Percentiles rank a stretch among this genome's conserved stretches.
Evolutionary conservation across 345 rosid genomes (phyloP).

Genomic region (Dimocarpus longan): DNA sequence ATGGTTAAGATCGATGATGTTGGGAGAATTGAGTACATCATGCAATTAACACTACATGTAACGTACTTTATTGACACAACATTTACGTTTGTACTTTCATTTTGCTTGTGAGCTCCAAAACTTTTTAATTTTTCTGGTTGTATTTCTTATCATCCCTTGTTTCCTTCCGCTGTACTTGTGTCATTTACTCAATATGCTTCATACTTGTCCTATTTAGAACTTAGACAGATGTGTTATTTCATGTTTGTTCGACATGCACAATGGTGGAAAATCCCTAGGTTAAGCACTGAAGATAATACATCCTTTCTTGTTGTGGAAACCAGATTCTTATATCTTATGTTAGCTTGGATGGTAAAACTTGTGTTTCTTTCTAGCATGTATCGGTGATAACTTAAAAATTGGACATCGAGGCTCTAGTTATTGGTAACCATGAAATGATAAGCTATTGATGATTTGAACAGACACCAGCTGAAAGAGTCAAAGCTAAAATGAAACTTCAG

Average conservation of each 20-base stretch:
- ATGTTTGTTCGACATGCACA: neutral
- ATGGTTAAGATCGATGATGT: neutral
- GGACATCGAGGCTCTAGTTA: neutral
- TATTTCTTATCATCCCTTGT: neutral
- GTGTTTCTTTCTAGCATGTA: neutral
- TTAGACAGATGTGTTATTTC: neutral
- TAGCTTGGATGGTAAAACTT: constrained; percentile 1
- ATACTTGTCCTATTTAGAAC: neutral
- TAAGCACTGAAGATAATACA: neutral
- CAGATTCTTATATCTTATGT: neutral
- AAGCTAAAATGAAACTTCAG: constrained; percentile 91
- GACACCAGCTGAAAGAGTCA: constrained; percentile 84
- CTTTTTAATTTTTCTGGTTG: neutral
- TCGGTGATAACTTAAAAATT: neutral
- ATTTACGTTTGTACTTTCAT: neutral
- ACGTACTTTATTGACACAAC: neutral
- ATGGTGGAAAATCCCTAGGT: neutral
- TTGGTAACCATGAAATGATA: neutral
- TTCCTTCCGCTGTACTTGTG: neutral
- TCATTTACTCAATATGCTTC: neutral
- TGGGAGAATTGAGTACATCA: neutral
- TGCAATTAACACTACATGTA: neutral
- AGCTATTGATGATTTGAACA: constrained; percentile 29
- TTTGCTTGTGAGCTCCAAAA: neutral
- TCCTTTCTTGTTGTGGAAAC: neutral